Conservation (phyloP, 805 yeast species). For the Ogataea degrootiae region DNA sequence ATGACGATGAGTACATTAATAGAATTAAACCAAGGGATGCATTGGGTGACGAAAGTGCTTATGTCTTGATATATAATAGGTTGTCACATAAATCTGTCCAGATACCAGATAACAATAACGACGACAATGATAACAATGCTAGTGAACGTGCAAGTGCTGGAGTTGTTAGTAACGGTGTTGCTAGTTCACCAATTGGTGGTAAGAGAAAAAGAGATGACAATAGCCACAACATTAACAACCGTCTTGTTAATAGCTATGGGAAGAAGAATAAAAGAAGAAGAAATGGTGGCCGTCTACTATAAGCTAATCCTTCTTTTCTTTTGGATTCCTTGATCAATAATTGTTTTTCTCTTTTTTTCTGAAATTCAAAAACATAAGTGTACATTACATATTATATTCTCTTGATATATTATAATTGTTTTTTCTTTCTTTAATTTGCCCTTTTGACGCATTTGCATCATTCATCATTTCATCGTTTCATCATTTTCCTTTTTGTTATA, state of each 20-base stretch:
- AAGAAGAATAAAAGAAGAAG: constrained; percentile 12
- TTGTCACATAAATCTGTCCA: constrained; percentile 49
- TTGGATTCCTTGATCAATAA: neutral
- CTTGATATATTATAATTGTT: neutral
- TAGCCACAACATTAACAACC: neutral
- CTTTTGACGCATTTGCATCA: neutral
- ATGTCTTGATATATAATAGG: constrained; percentile 80
- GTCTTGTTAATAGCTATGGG: neutral
- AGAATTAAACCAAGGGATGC: constrained; percentile 68
- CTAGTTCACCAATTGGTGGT: neutral
- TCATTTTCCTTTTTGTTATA: neutral
- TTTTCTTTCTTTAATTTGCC: neutral
- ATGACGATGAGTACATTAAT: constrained; percentile 89
- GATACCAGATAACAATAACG: neutral
- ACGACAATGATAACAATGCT: no score
- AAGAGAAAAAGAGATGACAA: constrained; percentile 13
- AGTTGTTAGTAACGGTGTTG: neutral
- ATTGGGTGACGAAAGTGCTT: constrained; percentile 81
- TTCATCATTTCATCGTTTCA: neutral
- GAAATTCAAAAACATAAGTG: no score
- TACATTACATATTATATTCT: neutral
- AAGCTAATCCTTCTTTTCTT: neutral
- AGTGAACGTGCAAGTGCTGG: neutral
- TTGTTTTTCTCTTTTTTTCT: neutral
- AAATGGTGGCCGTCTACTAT: neutral